Evolutionary conservation across 2,329 filamentous ascomycete genomes (phyloP), one percentile per base, ranked within the genome.

Genomic region (Alternaria triticina): DNA sequence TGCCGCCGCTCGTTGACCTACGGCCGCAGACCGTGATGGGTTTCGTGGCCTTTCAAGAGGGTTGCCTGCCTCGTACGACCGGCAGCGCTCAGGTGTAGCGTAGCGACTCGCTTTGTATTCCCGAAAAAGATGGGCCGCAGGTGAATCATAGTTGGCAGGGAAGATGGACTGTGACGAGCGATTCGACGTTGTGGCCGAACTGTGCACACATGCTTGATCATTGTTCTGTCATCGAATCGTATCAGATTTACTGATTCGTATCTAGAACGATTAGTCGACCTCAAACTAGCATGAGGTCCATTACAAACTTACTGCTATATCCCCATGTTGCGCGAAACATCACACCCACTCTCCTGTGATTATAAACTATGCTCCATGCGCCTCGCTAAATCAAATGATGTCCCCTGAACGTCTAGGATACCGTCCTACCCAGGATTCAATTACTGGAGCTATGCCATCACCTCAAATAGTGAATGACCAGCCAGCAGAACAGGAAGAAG

Each of bases 401-500:
- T 4, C 22, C 49, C 8, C 27, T 36, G 13, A n/a, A 15, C 5
- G 12, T 51, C 12, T 8, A 23, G 3, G 4, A 23, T 13, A 5
- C 15, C 15, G 28, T 6, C 49, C 5, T n/a, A 1, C 8, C 28
- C 47, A 45, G 11, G 12, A 10, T 15, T 17, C 5, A 5, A 12
- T 22, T 1, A 3, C 8, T 12, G 12, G 23, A 17, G 5, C 28
- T 40, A 52, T 17, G 49, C 49, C n/a, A 22, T 71, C 62, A 75
- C 36, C 92, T 85, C 81, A 99, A 80, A 77, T 88, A 98, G 81
- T 94, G 91, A 76, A 99, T 78, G 59, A 97, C 94, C 68, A 96
- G 82, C 89, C 93, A 98, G 80, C 95, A 97, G 78, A 99, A 99
- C 40, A 87, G 77, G 74, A 98, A 92, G 80, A 99, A 99, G 36